Evolutionary conservation across 257 asterid genomes (phyloP), one percentile per base, ranked within the genome.

Genomic region (Ligustrum vulgare): DNA sequence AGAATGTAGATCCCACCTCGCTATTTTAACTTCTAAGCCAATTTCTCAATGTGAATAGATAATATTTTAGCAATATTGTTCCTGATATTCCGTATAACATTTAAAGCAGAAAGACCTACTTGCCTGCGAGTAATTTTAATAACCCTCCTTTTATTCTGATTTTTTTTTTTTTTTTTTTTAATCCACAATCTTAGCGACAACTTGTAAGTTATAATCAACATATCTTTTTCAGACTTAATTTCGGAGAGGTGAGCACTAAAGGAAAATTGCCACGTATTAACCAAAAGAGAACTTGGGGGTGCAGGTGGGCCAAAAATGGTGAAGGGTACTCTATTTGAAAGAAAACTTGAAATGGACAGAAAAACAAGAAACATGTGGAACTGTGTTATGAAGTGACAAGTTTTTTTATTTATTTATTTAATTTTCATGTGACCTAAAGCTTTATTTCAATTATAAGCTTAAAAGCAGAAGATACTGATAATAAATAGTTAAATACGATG

Each of bases 111-210:
- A 31, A 58, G 67, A 72, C 85, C 85, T 74, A 84, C 72, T 75
- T 75, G 36, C 66, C 82, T 77, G 76, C 72, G 72, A 56, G 18
- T 15, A 23, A 71, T 70, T 70, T 73, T 78, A 72, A 79, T 34
- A 34, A 34, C 37, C 37, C 6, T 34, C 6, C 5, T 3, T 34
- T 34, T 4, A 4, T 34, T 34, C 6, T 80, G 49, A n/a, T 49
- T 49, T 12, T 18, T 75, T 64, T 71, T 68, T 75, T 64, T 71
- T 68, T 70, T 64, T 49, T 74, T 65, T 80, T 75, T 79, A 81
- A 81, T 84, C 86, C 88, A 78, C 81, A 82, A 85, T 85, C 85
- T 71, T 78, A 84, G 85, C 81, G 20, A 70, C 83, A 31, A 18
- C 71, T 71, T 60, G 51, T 31, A 23, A 33, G 34, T 33, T 15